phyloP scores from a whole-genome alignment of 805 yeast genomes.

The Wickerhamomyces subpelliculosus region DNA sequence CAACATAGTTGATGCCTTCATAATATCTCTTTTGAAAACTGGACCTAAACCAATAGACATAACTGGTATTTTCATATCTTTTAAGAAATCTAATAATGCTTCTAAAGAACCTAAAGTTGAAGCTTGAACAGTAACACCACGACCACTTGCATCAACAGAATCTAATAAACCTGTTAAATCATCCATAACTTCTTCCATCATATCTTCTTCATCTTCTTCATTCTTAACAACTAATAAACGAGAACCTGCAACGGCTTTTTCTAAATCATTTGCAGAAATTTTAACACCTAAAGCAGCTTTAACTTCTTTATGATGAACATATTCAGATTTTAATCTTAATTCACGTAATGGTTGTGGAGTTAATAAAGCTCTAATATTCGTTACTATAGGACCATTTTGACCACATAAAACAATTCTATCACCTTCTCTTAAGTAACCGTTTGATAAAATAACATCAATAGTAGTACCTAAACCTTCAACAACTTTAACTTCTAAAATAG shows the following conservation, averaged over 20 bases:
- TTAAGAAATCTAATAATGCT: constrained; percentile 93
- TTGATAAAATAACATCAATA: constrained; percentile 94
- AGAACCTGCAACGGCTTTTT: constrained; percentile 99
- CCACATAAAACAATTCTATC: constrained; percentile 96
- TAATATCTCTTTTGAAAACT: constrained; percentile 94
- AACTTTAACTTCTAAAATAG: constrained; percentile 94
- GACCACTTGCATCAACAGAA: constrained; percentile 90
- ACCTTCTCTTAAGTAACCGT: constrained; percentile 92
- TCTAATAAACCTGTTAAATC: constrained; percentile 92
- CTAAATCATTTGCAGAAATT: constrained; percentile 95
- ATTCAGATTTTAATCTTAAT: constrained; percentile 92
- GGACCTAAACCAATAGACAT: constrained; percentile 99
- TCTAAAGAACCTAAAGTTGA: constrained; percentile 97
- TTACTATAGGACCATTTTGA: constrained; percentile 95
- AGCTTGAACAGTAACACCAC: constrained; percentile 98
- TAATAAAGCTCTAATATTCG: constrained; percentile 89
- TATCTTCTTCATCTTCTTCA: constrained; percentile 95
- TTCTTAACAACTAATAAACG: constrained; percentile 91
- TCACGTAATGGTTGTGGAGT: constrained; percentile 98
- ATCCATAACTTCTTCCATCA: constrained; percentile 98
- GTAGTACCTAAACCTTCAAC: constrained; percentile 98
- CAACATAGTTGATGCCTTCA: constrained; percentile 95
- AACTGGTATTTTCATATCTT: constrained; percentile 98
- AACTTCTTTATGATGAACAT: constrained; percentile 93
- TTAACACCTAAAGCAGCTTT: constrained; percentile 99